These are phyloP conservation scores for Barnettozyma botsteinii DNA, from an alignment of 805 yeast species.

Conservation along the genomic window DNA sequence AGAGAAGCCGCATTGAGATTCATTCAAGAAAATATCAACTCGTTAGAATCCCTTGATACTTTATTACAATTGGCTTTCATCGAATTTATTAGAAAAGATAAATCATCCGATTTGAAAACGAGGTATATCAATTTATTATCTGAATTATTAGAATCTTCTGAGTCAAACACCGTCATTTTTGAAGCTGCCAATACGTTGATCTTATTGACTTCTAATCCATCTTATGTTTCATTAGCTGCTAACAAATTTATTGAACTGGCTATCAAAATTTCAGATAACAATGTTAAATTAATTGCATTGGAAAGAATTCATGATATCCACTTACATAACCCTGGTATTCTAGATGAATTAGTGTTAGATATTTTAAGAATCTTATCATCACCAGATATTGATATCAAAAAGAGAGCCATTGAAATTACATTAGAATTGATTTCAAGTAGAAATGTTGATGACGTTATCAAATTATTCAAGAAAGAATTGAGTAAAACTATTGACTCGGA, in stretches of 20 bases:
- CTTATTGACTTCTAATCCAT: slow-evolving; percentile 53
- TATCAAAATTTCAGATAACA: slow-evolving; percentile 89
- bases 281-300: slow-evolving; percentile 86
- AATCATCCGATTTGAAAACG: slow-evolving; percentile 56
- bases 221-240: slow-evolving; percentile 73
- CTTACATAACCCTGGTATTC: slow-evolving; percentile 67
- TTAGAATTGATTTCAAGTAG: slow-evolving; percentile 74
- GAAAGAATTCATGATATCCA: slow-evolving; percentile 79
- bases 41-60: slow-evolving; percentile 67
- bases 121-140: slow-evolving; percentile 69
- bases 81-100: slow-evolving; percentile 83
- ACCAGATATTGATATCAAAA: slow-evolving; percentile 87
- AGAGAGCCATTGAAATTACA: slow-evolving; percentile 81
- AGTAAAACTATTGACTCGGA: slow-evolving; percentile 59
- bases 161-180: slow-evolving; percentile 65
- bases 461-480: slow-evolving; percentile 86
- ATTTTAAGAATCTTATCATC: slow-evolving; percentile 79
- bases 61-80: slow-evolving; percentile 83
- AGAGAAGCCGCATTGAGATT: slow-evolving; percentile 81
- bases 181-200: slow-evolving; percentile 87
- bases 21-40: slow-evolving; percentile 61
- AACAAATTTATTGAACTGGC: slow-evolving; percentile 83
- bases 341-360: slow-evolving; percentile 81
- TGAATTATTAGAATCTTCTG: slow-evolving; percentile 62
- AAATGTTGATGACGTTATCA: slow-evolving; percentile 91